Percentiles rank a stretch among this genome's conserved stretches.
Evolutionary conservation across 73 alveolate species (phyloP).

Genomic region (Paramecium octaurelia): DNA sequence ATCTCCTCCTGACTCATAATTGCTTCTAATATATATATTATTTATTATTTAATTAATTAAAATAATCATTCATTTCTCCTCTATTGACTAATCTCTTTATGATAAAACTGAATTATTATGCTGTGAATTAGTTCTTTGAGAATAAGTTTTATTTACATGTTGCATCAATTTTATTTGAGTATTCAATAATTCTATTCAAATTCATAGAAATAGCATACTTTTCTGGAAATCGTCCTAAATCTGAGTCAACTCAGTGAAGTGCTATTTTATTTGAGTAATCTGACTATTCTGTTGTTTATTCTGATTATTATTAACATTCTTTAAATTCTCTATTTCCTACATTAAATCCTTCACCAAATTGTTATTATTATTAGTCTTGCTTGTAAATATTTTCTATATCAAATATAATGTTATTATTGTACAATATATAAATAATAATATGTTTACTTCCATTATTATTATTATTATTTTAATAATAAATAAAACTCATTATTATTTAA

Average conservation of each 20-base stretch:
- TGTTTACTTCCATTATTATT: neutral
- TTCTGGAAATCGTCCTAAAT: slow-evolving; percentile 14
- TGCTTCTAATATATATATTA: neutral
- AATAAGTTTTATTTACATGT: neutral
- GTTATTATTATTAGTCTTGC: neutral
- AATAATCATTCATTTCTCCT: neutral
- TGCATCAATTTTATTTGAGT: neutral
- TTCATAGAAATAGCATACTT: neutral
- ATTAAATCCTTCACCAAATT: neutral
- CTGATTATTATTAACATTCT: neutral
- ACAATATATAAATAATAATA: neutral
- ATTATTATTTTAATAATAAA: neutral
- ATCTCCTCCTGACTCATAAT: neutral
- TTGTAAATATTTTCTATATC: neutral
- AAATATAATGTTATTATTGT: neutral
- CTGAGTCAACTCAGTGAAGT: neutral
- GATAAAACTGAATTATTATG: neutral
- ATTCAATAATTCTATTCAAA: neutral
- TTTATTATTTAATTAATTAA: neutral
- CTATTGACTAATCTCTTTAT: neutral
- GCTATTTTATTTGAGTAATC: neutral
- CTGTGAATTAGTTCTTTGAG: neutral
- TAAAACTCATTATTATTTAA: neutral
- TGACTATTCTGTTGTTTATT: neutral
- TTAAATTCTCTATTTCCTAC: neutral